Base-by-base conservation (phyloP, 2,329 filamentous ascomycete species). In the Aspergillus ruber region DNA sequence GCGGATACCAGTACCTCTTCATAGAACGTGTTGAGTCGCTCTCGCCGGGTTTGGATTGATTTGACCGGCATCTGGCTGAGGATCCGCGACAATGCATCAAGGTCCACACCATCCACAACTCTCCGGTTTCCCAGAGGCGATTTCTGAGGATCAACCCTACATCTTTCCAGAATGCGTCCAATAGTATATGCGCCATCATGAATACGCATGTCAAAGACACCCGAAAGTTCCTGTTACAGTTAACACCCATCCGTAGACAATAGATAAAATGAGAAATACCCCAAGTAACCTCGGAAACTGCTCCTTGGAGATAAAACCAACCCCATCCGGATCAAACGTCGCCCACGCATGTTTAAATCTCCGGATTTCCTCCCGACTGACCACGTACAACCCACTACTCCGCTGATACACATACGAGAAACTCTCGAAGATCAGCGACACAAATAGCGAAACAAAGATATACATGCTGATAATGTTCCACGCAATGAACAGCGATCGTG, bases 401-500 rank as follows among this genome's bases (percentile, higher is more conserved):
- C 90, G 83, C 72, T 98, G 94, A 66, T 97, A 98, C 54, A 98
- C 93, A 62, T 98, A 98, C 66, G 90, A 95, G 77, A 98, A 98
- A 70, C 90, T 97, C 74, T 98, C 93, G 72, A 94, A 98, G 58
- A 98, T 98, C 66, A 98, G 83, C 43, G 93, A 98, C 50, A 98
- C 91, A 68, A 98, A 98, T 64, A 98, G 74, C 63, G 91, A 96
- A 63, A 97, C 91, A 62, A 98, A 98, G 61, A 98, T 95, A 72
- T 98, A 98, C 93, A 98, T 98, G 86, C 91, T 97, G 69, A 98
- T 80, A 60, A 98, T 91, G 74, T 98, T 98, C 93, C 93, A 98
- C 4, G 86, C 82, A 49, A 97, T 90, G 73, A 98, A 98, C 8
- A 98, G 76, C 29, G 84, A 82, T 44, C 90, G 80, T 6, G 93